A percentile compares a stretch with the other conserved stretches of the same genome.
These are phyloP conservation scores for Aspergillus vadensis DNA, from an alignment of 2,329 filamentous ascomycete genomes.

Conservation along the genomic window DNA sequence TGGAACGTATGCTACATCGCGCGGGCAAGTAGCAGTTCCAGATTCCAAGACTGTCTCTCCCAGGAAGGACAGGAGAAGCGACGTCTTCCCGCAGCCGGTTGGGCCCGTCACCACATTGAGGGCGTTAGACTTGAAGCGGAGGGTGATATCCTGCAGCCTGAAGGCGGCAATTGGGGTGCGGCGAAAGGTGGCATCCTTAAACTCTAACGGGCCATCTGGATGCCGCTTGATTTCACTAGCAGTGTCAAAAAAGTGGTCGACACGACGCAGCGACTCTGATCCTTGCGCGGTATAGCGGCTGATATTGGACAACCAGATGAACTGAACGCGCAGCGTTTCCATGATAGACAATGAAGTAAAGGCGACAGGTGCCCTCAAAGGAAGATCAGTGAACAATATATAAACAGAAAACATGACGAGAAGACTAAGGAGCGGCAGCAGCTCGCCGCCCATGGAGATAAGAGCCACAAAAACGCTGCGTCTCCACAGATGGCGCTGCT, in stretches of 20 bases:
- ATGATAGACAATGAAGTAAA: slow-evolving; percentile 60
- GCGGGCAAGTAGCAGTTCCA: slow-evolving; percentile 42
- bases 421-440: slow-evolving; percentile 56
- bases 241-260: slow-evolving; percentile 58
- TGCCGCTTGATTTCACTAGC: slow-evolving; percentile 53
- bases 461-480: slow-evolving; percentile 48
- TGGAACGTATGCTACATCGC: slow-evolving; percentile 60
- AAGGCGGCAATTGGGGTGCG: slow-evolving; percentile 56
- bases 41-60: slow-evolving; percentile 31
- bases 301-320: slow-evolving; percentile 54
- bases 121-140: slow-evolving; percentile 57
- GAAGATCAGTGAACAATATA: slow-evolving; percentile 51
- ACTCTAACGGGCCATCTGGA: slow-evolving; percentile 52
- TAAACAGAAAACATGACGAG: slow-evolving; percentile 59
- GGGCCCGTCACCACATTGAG: slow-evolving; percentile 58
- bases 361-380: slow-evolving; percentile 58
- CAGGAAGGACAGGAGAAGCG: slow-evolving; percentile 45
- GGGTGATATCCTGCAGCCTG: slow-evolving; percentile 40
- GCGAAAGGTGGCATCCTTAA: slow-evolving; percentile 52
- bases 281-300: slow-evolving; percentile 48
- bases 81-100: slow-evolving; percentile 61
- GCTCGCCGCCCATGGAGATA: slow-evolving; percentile 54
- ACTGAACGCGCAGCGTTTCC: slow-evolving; percentile 56
- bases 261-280: slow-evolving; percentile 52
- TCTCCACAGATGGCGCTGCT: slow-evolving; percentile 59